Percentiles rank a stretch among this genome's conserved stretches.
phyloP scores from a whole-genome alignment of 257 asterid species.

The Coffea eugenioides region DNA sequence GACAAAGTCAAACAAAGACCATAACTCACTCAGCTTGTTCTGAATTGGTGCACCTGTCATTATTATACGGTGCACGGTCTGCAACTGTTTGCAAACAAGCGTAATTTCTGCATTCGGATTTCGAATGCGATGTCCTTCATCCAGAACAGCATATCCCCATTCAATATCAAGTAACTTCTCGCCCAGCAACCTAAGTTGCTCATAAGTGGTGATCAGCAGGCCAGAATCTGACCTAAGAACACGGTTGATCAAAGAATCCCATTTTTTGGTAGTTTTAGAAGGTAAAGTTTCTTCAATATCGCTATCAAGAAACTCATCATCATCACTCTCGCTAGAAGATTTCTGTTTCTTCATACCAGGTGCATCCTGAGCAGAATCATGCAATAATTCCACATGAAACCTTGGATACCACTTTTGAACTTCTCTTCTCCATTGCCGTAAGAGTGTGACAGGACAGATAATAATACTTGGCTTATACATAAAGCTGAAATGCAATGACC shows the following conservation, averaged over 20 bases:
- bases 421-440: constrained; percentile 94
- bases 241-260: constrained; percentile 79
- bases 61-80: constrained; percentile 94
- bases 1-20: constrained; percentile 98
- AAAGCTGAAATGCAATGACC: constrained; percentile 84
- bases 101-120: constrained; percentile 96
- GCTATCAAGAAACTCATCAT: constrained; percentile 54
- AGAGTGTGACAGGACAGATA: constrained; percentile 89
- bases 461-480: constrained; percentile 91
- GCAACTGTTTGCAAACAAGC: constrained; percentile 96
- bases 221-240: constrained; percentile 85
- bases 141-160: constrained; percentile 95
- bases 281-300: constrained; percentile 51
- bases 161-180: constrained; percentile 80
- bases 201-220: constrained; percentile 82
- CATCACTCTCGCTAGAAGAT: constrained; percentile 58
- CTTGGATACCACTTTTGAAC: constrained; percentile 83
- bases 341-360: constrained; percentile 49
- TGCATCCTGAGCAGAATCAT: constrained; percentile 76
- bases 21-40: constrained; percentile 88
- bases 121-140: constrained; percentile 97
- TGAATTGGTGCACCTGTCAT: constrained; percentile 98
- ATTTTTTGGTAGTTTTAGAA: constrained; percentile 50
- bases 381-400: constrained; percentile 81
- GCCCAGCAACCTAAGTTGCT: constrained; percentile 86